These are phyloP conservation scores for Hypoxylon intermedium DNA, from an alignment of 495 filamentous ascomycete species.

Conservation along the genomic window DNA sequence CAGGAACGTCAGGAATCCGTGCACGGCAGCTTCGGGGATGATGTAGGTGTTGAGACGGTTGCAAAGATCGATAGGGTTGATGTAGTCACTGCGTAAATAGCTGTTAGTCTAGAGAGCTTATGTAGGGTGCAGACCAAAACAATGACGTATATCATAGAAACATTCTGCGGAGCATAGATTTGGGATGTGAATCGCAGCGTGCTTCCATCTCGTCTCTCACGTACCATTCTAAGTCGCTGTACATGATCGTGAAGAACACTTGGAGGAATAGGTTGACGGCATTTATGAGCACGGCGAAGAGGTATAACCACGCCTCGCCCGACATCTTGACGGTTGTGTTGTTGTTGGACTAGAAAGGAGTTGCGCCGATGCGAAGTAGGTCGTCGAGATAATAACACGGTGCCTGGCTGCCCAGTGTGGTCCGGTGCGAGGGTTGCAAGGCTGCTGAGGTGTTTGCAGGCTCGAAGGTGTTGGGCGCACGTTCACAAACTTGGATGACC, in stretches of 20 bases:
- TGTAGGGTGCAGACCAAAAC: slow-evolving; percentile 3
- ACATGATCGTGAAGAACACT: slow-evolving; percentile 99
- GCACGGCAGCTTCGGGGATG: slow-evolving; percentile 96
- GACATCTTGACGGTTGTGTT: slow-evolving; percentile 74
- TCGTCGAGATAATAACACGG: neutral
- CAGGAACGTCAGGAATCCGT: slow-evolving; percentile 89
- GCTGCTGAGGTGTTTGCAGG: neutral
- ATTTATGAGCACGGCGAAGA: slow-evolving; percentile 98
- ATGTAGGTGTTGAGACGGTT: slow-evolving; percentile 99
- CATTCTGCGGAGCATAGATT: slow-evolving; percentile 15
- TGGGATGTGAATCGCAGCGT: neutral
- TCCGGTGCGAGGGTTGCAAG: slow-evolving; percentile 1
- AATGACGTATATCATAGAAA: slow-evolving; percentile 34
- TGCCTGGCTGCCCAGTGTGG: neutral
- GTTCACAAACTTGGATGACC: slow-evolving; percentile 16
- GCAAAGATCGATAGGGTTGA: slow-evolving; percentile 99
- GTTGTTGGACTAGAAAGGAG: slow-evolving; percentile 2
- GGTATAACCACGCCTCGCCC: slow-evolving; percentile 98
- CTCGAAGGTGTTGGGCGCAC: slow-evolving; percentile 16
- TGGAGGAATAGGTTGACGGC: slow-evolving; percentile 99
- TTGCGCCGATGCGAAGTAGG: slow-evolving; percentile 13
- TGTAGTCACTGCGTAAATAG: slow-evolving; percentile 79
- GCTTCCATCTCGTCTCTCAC: slow-evolving; percentile 42
- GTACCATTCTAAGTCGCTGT: slow-evolving; percentile 97
- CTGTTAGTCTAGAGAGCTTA: slow-evolving; percentile 31